phyloP scores from a whole-genome alignment of 345 rosid species.

The Isatis tinctoria region DNA sequence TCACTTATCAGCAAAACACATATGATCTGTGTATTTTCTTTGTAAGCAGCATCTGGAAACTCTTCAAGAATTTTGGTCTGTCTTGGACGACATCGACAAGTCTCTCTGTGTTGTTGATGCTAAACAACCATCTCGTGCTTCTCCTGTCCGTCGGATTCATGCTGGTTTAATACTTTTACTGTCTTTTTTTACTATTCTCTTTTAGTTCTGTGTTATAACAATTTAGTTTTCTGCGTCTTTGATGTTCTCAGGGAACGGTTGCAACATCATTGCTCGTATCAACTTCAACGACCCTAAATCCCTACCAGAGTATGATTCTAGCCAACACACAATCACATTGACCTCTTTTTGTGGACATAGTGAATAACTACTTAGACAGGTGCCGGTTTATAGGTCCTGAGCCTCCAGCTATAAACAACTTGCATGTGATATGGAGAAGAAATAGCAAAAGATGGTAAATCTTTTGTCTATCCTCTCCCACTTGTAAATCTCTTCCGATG shows the following conservation, averaged over 20 bases:
- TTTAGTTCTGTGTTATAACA: not conserved
- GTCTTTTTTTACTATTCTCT: not conserved
- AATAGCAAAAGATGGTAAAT: slow-evolving; percentile 55
- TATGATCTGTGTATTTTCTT: not conserved
- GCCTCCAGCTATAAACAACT: slow-evolving; percentile 30
- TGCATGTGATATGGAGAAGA: slow-evolving; percentile 55
- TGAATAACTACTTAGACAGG: slow-evolving; percentile 32
- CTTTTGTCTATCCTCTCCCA: not conserved
- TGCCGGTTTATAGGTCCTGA: slow-evolving; percentile 59
- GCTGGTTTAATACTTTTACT: slow-evolving; percentile 37
- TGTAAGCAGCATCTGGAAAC: slow-evolving; percentile 55
- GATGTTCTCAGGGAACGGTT: slow-evolving; percentile 47
- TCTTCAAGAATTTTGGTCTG: slow-evolving; percentile 72
- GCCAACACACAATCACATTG: not conserved
- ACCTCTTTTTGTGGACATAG: not conserved
- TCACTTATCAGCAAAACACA: not conserved
- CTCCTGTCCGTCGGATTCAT: slow-evolving; percentile 40
- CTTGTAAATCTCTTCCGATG: not conserved
- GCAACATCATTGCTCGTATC: slow-evolving; percentile 48
- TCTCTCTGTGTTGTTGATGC: slow-evolving; percentile 52
- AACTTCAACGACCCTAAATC: slow-evolving; percentile 50
- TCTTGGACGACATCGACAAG: slow-evolving; percentile 69
- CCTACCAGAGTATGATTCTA: slow-evolving; percentile 63
- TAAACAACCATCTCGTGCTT: slow-evolving; percentile 45
- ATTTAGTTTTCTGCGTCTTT: not conserved